Base-by-base conservation (phyloP, 2,329 filamentous ascomycete genomes). In the Setomelanomma holmii region DNA sequence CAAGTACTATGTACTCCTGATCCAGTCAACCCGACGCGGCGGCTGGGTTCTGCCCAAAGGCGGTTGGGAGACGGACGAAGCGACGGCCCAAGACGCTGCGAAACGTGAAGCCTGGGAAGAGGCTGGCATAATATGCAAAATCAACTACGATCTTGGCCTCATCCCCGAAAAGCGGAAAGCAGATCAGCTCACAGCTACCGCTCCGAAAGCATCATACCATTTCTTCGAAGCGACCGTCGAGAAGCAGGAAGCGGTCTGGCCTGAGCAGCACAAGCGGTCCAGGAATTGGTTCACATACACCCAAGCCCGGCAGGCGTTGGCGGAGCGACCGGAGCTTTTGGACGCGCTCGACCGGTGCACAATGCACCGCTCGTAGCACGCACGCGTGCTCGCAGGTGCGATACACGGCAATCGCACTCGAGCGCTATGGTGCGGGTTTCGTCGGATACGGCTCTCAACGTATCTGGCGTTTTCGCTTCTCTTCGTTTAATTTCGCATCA, bases 1-100 rank as follows among this genome's bases (percentile, higher is more conserved):
- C 79, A 93, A 91, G 75, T 88, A 87, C 67, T 89, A 90, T 75
- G 93, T 99, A 56, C 84, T 99, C 64, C 83, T 99, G 64, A 96
- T 98, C 67, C 92, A 97, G 79, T 96, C 92, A 48, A 93, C 90
- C 45, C 86, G 91, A 60, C 88, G 92, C 67, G 91, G 91, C 75
- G 91, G 90, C 67, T 99, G 95, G 95, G 95, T 99, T 38, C 83
- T 99, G 53, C 95, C 95, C 55, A 99, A 99, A 76, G 95, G 95
- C 71, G 95, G 95, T 55, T 99, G 95, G 93, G 95, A 99, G 76
- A 89, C 87, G 27, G 95, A 99, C 76, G 95, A 99, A 78, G 85
- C 88, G 56, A 95, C 90, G 58, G 86, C 89, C 56, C 85, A 93
- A 73, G 90, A 95, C 51, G 95, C 95, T 49, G 86, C 86, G 43